Evolutionary conservation across 1,284 basidiomycete genomes (phyloP).

Genomic region (Fistulinella cinereoalba): DNA sequence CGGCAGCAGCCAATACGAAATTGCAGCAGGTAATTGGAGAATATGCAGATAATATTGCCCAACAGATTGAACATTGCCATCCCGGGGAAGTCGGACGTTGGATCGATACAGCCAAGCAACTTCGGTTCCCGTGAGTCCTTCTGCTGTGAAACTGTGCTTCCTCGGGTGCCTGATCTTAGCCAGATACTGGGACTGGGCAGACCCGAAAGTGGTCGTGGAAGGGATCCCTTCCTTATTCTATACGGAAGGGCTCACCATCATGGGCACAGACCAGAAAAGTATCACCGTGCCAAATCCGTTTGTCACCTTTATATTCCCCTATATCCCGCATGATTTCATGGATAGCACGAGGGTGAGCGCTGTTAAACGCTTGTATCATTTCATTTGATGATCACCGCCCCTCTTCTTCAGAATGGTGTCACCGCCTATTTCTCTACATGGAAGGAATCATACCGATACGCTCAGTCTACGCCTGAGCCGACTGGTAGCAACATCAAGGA

Average conservation of each 20-base stretch:
- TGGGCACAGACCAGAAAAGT: neutral
- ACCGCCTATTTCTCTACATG: constrained; percentile 20
- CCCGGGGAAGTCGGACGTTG: constrained; percentile 18
- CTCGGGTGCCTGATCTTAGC: constrained; percentile 1
- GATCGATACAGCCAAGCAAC: constrained; percentile 17
- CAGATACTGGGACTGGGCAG: constrained; percentile 29
- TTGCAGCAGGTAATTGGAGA: constrained; percentile 26
- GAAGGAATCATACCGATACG: constrained; percentile 16
- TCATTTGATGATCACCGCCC: neutral
- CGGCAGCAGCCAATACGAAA: neutral
- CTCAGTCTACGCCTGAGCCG: constrained; percentile 3
- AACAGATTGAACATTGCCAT: constrained; percentile 20
- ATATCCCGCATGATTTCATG: constrained; percentile 19
- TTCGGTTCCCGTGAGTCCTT: constrained; percentile 25
- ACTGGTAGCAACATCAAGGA: constrained; percentile 9
- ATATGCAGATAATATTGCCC: constrained; percentile 20
- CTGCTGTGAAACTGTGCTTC: neutral
- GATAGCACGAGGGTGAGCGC: constrained; percentile 11
- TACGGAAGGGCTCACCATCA: constrained; percentile 7
- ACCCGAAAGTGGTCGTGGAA: constrained; percentile 16
- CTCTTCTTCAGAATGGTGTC: constrained; percentile 2
- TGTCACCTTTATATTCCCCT: constrained; percentile 14
- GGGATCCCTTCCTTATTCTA: constrained; percentile 21
- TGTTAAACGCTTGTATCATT: neutral
- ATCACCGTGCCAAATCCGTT: constrained; percentile 19